phyloP scores from a whole-genome alignment of 2,329 filamentous ascomycete species.

The Aspergillus transmontanensis region DNA sequence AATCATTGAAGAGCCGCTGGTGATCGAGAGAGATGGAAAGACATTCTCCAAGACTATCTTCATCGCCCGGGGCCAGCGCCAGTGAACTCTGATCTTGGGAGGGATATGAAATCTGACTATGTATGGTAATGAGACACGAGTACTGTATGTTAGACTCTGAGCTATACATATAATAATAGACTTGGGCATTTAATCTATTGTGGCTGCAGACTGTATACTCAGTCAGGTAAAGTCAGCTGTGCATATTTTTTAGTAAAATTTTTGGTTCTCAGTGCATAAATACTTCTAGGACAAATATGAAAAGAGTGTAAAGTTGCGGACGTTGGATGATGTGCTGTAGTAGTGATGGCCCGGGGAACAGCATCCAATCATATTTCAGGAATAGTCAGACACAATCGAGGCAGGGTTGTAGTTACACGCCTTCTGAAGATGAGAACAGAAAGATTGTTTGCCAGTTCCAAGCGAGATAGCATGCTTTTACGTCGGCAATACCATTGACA shows the following conservation, averaged over 20 bases:
- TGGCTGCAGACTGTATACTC: too few species aligned
- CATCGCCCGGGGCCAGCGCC: slow-evolving; percentile 33
- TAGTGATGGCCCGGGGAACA: not conserved
- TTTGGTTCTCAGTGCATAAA: not conserved
- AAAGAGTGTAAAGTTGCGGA: not conserved
- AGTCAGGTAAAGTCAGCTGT: not conserved
- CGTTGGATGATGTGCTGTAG: not conserved
- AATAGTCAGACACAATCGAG: slow-evolving; percentile 27
- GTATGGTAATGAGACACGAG: not conserved
- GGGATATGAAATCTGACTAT: not conserved
- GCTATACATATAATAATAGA: not conserved
- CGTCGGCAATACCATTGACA: not conserved
- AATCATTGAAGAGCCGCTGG: slow-evolving; percentile 54
- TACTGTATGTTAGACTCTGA: not conserved
- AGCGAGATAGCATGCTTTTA: too few species aligned
- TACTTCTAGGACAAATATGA: not conserved
- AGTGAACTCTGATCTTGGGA: slow-evolving; percentile 8
- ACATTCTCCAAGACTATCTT: slow-evolving; percentile 31
- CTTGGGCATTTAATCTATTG: not conserved
- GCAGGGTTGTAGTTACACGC: not conserved
- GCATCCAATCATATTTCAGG: slow-evolving; percentile 21
- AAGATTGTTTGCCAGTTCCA: not conserved
- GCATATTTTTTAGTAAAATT: not conserved
- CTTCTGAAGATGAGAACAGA: not conserved
- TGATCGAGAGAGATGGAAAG: slow-evolving; percentile 40